Percentiles rank a stretch among this genome's conserved stretches.
phyloP scores from a whole-genome alignment of 306 rosid genomes.

The Lathyrus oleraceus region DNA sequence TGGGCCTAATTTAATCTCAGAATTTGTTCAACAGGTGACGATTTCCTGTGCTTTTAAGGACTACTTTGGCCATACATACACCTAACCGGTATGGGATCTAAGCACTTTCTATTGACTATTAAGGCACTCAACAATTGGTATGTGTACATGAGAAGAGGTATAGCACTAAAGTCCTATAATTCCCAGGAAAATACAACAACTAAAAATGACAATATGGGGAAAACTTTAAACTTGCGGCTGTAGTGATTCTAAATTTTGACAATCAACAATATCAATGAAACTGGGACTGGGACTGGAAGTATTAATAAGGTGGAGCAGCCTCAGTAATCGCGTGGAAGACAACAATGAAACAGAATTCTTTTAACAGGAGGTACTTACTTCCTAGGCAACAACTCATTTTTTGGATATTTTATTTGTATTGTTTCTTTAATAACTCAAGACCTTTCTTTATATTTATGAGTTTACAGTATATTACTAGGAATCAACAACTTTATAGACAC shows the following conservation, averaged over 20 bases:
- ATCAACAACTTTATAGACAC: slow-evolving; percentile 3
- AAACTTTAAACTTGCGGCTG: slow-evolving; percentile 6
- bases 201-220: neutral
- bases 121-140: slow-evolving; percentile 16
- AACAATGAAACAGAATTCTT: slow-evolving; percentile 20
- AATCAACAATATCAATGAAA: slow-evolving; percentile 10
- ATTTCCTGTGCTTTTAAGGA: neutral
- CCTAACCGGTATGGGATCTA: neutral
- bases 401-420: neutral
- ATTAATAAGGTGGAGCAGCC: slow-evolving; percentile 18
- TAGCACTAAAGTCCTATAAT: slow-evolving; percentile 12
- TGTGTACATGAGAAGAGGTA: slow-evolving; percentile 8
- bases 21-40: neutral
- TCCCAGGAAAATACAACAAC: slow-evolving; percentile 18
- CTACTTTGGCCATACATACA: slow-evolving; percentile 7
- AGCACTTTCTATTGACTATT: slow-evolving; percentile 7
- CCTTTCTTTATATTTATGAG: neutral
- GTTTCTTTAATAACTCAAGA: neutral
- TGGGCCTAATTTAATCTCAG: slow-evolving; percentile 2
- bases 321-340: slow-evolving; percentile 12
- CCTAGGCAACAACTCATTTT: slow-evolving; percentile 9
- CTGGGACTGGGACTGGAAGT: neutral
- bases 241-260: slow-evolving; percentile 19
- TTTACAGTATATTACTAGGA: slow-evolving; percentile 2
- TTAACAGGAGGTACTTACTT: neutral